These are phyloP conservation scores for Eustoma russellianum DNA, from an alignment of 257 asterid species.

Conservation along the genomic window DNA sequence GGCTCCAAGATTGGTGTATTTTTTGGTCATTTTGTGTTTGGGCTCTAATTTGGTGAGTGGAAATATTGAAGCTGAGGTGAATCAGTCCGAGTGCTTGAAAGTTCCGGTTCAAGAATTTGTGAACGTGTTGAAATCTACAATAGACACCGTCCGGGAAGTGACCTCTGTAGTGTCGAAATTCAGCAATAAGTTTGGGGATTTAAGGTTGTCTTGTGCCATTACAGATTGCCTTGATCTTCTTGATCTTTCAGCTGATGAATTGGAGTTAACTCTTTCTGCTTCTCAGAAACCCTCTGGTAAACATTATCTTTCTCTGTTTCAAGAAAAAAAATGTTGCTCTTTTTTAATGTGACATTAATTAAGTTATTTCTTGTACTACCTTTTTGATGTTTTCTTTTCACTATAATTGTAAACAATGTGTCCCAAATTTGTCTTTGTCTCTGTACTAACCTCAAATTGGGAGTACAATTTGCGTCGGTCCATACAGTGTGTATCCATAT, in stretches of 20 bases:
- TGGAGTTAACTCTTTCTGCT: constrained; percentile 37
- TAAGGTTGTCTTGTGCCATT: constrained; percentile 40
- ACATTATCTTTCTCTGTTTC: too few relatives aligned
- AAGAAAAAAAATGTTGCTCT: too few relatives aligned
- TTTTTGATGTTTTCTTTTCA: too few relatives aligned
- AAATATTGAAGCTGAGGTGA: neutral
- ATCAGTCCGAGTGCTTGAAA: constrained; percentile 20
- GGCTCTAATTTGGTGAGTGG: neutral
- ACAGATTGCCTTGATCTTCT: constrained; percentile 61
- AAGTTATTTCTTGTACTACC: too few relatives aligned
- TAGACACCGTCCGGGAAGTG: constrained; percentile 25
- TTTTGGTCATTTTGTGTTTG: neutral
- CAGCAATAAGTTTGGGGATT: constrained; percentile 29
- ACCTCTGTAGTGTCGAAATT: constrained; percentile 31
- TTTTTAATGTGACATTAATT: too few relatives aligned
- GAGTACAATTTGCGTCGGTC: too few relatives aligned
- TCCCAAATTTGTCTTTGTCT: too few relatives aligned
- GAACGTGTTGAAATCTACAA: constrained; percentile 34
- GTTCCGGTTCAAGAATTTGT: constrained; percentile 43
- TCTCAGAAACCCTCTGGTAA: constrained; percentile 36
- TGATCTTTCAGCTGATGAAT: constrained; percentile 49
- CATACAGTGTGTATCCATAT: too few relatives aligned
- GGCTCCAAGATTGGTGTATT: too few relatives aligned
- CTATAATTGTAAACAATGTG: too few relatives aligned
- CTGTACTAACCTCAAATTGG: too few relatives aligned